These are phyloP conservation scores for Wolfiporia cocos DNA, from an alignment of 1,284 basidiomycete species.

Conservation along the genomic window DNA sequence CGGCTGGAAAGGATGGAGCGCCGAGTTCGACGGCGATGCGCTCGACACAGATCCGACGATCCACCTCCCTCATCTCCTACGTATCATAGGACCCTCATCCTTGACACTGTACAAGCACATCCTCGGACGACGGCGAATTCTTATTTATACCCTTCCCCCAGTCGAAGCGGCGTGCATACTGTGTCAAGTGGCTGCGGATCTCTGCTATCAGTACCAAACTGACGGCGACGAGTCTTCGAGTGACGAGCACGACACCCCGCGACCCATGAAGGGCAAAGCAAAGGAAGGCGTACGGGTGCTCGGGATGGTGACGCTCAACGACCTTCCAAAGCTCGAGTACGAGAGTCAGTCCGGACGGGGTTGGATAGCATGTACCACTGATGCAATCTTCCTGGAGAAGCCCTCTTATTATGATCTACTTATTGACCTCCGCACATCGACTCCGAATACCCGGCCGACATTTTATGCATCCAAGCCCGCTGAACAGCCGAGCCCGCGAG, in stretches of 20 bases:
- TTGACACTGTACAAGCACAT: conserved; percentile 75
- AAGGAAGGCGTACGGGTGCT: conserved; percentile 57
- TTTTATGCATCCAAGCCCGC: conserved; percentile 53
- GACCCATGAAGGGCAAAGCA: conserved; percentile 36
- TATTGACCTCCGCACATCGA: conserved; percentile 67
- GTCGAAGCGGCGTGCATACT: conserved; percentile 74
- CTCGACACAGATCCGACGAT: conserved; percentile 43
- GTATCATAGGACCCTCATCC: conserved; percentile 69
- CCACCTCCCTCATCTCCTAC: conserved; percentile 62
- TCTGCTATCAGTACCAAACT: conserved; percentile 56
- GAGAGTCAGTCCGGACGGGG: conserved; percentile 55
- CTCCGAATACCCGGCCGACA: conserved; percentile 52
- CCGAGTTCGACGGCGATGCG: conserved; percentile 46
- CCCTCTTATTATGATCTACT: conserved; percentile 70
- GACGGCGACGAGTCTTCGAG: conserved; percentile 10
- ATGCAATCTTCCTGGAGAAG: conserved; percentile 75
- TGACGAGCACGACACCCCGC: conserved; percentile 13
- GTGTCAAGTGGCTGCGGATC: conserved; percentile 67
- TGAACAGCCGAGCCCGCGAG: conserved; percentile 29
- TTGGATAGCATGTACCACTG: conserved; percentile 81
- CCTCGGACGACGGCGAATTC: conserved; percentile 59
- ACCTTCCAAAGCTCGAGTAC: conserved; percentile 52
- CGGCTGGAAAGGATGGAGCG: conserved; percentile 60
- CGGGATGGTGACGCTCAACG: conserved; percentile 71
- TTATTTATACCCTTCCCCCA: conserved; percentile 72